These are phyloP conservation scores for Sporobolus alterniflorus DNA, from an alignment of 202 grass and related monocot genomes.

Conservation along the genomic window DNA sequence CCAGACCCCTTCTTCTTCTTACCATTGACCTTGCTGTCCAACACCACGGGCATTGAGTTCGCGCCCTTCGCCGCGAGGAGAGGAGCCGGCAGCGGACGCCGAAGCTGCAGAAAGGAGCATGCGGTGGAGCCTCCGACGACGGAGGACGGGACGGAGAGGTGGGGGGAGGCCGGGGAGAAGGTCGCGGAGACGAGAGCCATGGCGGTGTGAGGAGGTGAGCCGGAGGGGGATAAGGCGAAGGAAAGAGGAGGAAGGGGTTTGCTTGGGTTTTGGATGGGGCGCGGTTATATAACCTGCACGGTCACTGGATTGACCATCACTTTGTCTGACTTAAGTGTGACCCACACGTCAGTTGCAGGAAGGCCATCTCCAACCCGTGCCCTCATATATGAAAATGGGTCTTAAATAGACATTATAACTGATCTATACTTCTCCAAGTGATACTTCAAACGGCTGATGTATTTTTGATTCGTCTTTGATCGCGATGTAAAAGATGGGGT, in stretches of 20 bases:
- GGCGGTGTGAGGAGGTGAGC: background rate
- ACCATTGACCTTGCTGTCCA: conserved; percentile 52
- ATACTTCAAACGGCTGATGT: too few species aligned
- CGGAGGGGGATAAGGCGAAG: conserved; percentile 29
- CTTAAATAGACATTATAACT: too few species aligned
- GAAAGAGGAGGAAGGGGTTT: background rate
- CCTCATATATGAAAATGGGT: too few species aligned
- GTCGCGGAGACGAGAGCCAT: conserved; percentile 45
- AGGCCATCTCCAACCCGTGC: too few species aligned
- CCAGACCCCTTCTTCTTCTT: conserved; percentile 62
- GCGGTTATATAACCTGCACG: background rate
- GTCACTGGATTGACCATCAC: background rate
- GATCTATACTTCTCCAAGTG: too few species aligned
- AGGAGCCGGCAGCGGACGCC: conserved; percentile 1
- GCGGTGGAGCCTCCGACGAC: background rate
- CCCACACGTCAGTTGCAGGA: background rate
- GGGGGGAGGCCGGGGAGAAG: background rate
- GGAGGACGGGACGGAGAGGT: background rate
- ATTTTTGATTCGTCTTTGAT: too few species aligned
- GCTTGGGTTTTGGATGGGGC: conserved; percentile 34
- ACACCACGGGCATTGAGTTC: conserved; percentile 25
- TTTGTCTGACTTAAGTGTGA: background rate
- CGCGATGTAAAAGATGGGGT: too few species aligned
- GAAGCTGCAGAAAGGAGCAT: background rate
- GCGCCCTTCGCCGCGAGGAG: conserved; percentile 39